Evolutionary conservation across 2,329 filamentous ascomycete species (phyloP).

Genomic region (Bisporella sp.): DNA sequence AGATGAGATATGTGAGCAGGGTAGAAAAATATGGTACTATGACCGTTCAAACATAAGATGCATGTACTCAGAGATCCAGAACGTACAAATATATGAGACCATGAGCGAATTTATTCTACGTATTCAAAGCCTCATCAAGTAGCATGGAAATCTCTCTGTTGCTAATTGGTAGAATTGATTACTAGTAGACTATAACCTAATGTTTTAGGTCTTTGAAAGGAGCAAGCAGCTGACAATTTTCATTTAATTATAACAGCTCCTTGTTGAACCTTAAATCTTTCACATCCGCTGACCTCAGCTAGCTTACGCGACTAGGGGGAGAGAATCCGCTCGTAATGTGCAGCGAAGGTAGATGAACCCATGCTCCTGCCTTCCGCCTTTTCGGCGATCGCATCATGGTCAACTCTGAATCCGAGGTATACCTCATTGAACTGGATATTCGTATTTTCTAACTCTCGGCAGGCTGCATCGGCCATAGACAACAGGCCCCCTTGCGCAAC

Average conservation of each 20-base stretch:
- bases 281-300: conserved; percentile 4
- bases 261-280: conserved; percentile 5
- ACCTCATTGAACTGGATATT: conserved; percentile 35
- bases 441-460: conserved; percentile 23
- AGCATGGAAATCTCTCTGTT: too few relatives aligned
- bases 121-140: too few relatives aligned
- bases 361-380: conserved; percentile 3
- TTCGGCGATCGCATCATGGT: conserved; percentile 18
- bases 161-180: too few relatives aligned
- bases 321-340: conserved; percentile 15
- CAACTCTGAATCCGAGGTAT: conserved; percentile 28
- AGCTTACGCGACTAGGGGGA: conserved; percentile 9
- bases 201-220: too few relatives aligned
- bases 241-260: neutral
- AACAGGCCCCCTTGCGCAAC: conserved; percentile 32
- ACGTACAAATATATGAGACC: too few relatives aligned
- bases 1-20: too few relatives aligned
- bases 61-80: too few relatives aligned
- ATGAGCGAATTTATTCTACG: too few relatives aligned
- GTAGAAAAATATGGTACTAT: too few relatives aligned
- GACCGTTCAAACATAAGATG: too few relatives aligned
- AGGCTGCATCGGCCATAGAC: conserved; percentile 27
- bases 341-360: conserved; percentile 15
- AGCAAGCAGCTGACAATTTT: too few relatives aligned
- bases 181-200: too few relatives aligned